Conservation (phyloP, 495 filamentous ascomycete genomes). For the Penicillium antarcticum region DNA sequence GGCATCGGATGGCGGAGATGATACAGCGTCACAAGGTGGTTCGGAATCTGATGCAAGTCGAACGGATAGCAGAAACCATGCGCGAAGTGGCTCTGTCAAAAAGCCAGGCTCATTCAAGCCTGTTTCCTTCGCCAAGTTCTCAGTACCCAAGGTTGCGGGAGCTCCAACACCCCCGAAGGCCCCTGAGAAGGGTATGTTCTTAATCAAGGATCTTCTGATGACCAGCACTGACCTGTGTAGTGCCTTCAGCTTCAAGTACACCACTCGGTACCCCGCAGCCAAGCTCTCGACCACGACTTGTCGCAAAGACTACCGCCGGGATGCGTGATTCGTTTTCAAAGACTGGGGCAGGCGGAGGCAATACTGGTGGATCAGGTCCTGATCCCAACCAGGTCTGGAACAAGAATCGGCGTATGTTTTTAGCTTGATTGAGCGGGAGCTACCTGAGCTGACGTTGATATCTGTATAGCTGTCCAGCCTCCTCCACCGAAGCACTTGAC, state of each 20-base stretch:
- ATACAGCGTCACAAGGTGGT: constrained; percentile 44
- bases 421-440: not conserved
- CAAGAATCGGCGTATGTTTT: constrained; percentile 83
- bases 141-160: constrained; percentile 51
- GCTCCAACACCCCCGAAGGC: constrained; percentile 51
- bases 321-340: constrained; percentile 52
- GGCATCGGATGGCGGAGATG: constrained; percentile 42
- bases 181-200: constrained; percentile 50
- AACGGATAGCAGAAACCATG: constrained; percentile 57
- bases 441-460: constrained; percentile 24
- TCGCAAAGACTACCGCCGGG: constrained; percentile 63
- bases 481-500: constrained; percentile 89
- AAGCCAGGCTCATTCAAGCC: constrained; percentile 88
- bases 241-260: constrained; percentile 36
- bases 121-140: constrained; percentile 84
- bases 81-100: constrained; percentile 70
- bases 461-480: constrained; percentile 62
- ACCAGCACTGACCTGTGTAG: constrained; percentile 18
- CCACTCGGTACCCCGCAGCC: constrained; percentile 40
- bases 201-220: not conserved
- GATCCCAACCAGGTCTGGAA: constrained; percentile 90
- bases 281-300: constrained; percentile 55
- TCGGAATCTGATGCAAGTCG: constrained; percentile 50
- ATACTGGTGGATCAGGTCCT: constrained; percentile 51
- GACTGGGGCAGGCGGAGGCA: constrained; percentile 37